phyloP scores from a whole-genome alignment of 352 stramenopile species.

The Thraustochytrium striatum region DNA sequence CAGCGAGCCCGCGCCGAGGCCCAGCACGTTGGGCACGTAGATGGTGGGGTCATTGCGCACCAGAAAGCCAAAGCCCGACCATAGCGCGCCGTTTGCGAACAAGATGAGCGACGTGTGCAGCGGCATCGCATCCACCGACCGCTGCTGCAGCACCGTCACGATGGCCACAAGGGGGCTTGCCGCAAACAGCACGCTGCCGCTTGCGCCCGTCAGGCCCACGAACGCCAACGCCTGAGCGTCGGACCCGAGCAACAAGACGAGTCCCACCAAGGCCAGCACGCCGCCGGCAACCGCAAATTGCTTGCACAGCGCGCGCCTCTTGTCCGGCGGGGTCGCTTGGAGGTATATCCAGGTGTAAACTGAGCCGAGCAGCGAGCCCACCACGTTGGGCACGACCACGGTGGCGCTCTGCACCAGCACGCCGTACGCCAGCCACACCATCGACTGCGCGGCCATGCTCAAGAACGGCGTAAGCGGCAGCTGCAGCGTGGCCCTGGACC shows the following conservation, averaged over 20 bases:
- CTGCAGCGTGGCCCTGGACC: background rate
- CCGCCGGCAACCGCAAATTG: background rate
- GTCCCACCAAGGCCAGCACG: background rate
- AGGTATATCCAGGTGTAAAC: conserved; percentile 32
- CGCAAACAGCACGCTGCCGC: conserved; percentile 23
- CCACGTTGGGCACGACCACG: conserved; percentile 44
- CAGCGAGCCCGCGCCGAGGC: background rate
- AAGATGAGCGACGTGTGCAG: conserved; percentile 24
- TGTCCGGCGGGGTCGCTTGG: background rate
- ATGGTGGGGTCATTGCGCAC: conserved; percentile 2
- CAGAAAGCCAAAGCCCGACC: conserved; percentile 14
- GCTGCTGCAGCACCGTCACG: background rate
- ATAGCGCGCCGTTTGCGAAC: conserved; percentile 34
- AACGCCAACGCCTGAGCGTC: background rate
- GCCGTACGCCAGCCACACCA: conserved; percentile 34
- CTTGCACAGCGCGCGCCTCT: background rate
- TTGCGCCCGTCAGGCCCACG: background rate
- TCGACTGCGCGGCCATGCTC: conserved; percentile 19
- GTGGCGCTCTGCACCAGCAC: background rate
- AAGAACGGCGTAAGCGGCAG: conserved; percentile 38
- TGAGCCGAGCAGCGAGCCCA: conserved; percentile 5
- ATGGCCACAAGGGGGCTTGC: conserved; percentile 12
- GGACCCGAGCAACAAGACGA: background rate
- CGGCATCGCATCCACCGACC: conserved; percentile 10
- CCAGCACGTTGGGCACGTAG: conserved; percentile 31